Evolutionary conservation across 257 asterid genomes (phyloP).

Genomic region (Solanum sparsipilum): DNA sequence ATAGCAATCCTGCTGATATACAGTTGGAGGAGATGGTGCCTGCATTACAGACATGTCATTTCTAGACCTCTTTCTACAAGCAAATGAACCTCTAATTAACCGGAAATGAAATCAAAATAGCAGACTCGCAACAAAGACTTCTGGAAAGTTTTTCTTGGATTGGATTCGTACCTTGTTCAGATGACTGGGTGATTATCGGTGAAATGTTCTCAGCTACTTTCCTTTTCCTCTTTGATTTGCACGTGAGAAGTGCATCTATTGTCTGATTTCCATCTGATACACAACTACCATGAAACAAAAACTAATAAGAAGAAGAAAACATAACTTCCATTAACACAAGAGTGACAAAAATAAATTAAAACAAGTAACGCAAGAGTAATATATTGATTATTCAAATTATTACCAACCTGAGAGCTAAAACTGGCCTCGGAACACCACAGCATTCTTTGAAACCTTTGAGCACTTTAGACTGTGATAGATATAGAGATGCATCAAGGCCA

Average conservation of each 20-base stretch:
- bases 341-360: not conserved
- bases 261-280: constrained; percentile 90
- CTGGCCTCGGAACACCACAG: constrained; percentile 82
- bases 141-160: not conserved
- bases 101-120: not conserved
- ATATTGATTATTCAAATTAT: not conserved
- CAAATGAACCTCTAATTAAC: not conserved
- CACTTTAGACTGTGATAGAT: constrained; percentile 65
- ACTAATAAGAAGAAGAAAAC: not conserved
- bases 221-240: constrained; percentile 80
- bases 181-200: constrained; percentile 29
- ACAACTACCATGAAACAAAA: constrained; percentile 52
- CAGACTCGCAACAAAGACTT: not conserved
- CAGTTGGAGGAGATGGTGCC: not conserved
- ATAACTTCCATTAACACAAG: not conserved
- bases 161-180: constrained; percentile 35
- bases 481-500: constrained; percentile 95
- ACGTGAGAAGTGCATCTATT: constrained; percentile 81
- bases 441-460: constrained; percentile 59
- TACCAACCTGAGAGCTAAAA: constrained; percentile 76
- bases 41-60: not conserved
- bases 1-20: not conserved
- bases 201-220: constrained; percentile 35
- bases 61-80: not conserved
- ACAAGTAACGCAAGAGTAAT: not conserved